These are phyloP conservation scores for Puccinia coronata DNA, from an alignment of 1,284 basidiomycete genomes.

Conservation along the genomic window DNA sequence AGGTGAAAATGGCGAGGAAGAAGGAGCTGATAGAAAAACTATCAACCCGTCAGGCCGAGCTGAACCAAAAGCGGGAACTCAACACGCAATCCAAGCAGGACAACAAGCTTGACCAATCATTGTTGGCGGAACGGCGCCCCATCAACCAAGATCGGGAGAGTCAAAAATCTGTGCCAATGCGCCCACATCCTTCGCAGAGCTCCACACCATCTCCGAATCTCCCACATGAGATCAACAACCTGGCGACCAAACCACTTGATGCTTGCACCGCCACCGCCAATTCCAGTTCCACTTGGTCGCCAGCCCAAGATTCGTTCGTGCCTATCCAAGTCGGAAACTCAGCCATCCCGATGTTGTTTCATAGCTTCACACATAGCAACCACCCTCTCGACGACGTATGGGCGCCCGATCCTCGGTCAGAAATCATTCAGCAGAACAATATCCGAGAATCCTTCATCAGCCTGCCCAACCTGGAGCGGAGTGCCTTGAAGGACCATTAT, in stretches of 20 bases:
- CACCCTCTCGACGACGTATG: not conserved
- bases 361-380: not conserved
- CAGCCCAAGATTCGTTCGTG: not conserved
- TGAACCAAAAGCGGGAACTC: conserved; percentile 5
- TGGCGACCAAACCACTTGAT: not conserved
- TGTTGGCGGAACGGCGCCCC: not conserved
- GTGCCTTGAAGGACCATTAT: conserved; percentile 24
- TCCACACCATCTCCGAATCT: not conserved
- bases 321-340: not conserved
- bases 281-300: not conserved
- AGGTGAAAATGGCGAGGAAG: conserved; percentile 4
- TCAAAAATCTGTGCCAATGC: not conserved
- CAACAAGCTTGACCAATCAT: not conserved
- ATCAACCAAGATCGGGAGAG: not conserved
- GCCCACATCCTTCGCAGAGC: not conserved
- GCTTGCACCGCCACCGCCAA: not conserved
- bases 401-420: conserved; percentile 34
- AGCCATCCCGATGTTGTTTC: conserved; percentile 1
- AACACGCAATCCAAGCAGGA: not conserved
- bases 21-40: conserved; percentile 20
- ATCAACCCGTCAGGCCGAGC: not conserved
- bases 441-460: conserved; percentile 33
- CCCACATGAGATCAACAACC: not conserved
- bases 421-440: conserved; percentile 22
- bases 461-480: conserved; percentile 27